A percentile compares a stretch with the other conserved stretches of the same genome.
phyloP scores from a whole-genome alignment of 2,329 filamentous ascomycete genomes.

The Exophiala sp. region DNA sequence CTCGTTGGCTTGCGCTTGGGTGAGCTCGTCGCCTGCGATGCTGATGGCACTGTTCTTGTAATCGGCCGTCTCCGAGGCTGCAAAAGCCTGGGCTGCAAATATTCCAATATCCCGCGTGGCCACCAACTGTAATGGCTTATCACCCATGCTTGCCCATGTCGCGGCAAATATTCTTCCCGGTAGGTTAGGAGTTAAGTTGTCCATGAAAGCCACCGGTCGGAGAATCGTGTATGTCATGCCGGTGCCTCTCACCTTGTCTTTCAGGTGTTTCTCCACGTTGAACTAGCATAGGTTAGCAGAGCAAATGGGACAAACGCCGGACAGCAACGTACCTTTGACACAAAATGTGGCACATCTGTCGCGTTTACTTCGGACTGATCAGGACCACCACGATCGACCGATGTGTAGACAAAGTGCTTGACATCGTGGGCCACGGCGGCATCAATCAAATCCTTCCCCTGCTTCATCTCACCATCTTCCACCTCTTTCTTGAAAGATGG shows the following conservation, averaged over 20 bases:
- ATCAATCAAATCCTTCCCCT: constrained; percentile 56
- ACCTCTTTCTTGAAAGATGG: constrained; percentile 34
- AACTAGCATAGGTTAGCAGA: constrained; percentile 31
- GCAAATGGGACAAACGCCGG: neutral
- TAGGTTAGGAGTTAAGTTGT: constrained; percentile 47
- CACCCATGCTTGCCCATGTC: constrained; percentile 39
- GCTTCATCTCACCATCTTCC: constrained; percentile 41
- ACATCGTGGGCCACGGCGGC: constrained; percentile 52
- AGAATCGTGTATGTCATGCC: constrained; percentile 57
- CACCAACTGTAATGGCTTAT: constrained; percentile 42
- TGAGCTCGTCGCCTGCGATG: constrained; percentile 50
- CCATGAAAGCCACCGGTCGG: constrained; percentile 58
- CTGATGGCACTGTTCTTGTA: constrained; percentile 44
- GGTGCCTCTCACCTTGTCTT: constrained; percentile 40
- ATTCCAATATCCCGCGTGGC: constrained; percentile 47
- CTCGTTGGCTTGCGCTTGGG: constrained; percentile 40
- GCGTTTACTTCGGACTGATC: constrained; percentile 46
- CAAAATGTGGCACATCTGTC: constrained; percentile 58
- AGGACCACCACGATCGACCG: constrained; percentile 58
- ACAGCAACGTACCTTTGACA: constrained; percentile 44
- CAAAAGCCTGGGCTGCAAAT: constrained; percentile 48
- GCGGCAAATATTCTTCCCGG: constrained; percentile 46
- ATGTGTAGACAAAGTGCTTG: constrained; percentile 58
- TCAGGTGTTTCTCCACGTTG: constrained; percentile 57
- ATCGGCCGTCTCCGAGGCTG: constrained; percentile 36